Percentiles rank a stretch among this genome's conserved stretches.
These are phyloP conservation scores for Phaseolus lunatus DNA, from an alignment of 306 rosid species.

Conservation along the genomic window DNA sequence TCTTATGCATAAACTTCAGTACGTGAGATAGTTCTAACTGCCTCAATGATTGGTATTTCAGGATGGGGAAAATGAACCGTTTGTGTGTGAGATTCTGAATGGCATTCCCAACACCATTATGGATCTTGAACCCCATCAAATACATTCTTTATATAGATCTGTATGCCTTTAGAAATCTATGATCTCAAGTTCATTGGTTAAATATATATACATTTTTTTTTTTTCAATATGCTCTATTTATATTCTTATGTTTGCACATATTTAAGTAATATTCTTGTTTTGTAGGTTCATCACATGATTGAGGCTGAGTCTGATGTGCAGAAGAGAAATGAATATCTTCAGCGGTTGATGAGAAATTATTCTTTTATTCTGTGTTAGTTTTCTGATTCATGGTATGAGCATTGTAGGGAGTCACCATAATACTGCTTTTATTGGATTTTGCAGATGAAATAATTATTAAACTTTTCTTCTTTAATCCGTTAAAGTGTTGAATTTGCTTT, in stretches of 20 bases:
- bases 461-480: neutral
- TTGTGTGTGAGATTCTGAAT: slow-evolving; percentile 90
- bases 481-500: neutral
- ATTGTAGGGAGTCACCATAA: no score
- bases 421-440: no score
- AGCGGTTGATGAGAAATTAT: slow-evolving; percentile 94
- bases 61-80: slow-evolving; percentile 97
- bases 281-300: slow-evolving; percentile 92
- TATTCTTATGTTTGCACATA: neutral
- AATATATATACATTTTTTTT: no score
- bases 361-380: no score
- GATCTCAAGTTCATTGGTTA: neutral
- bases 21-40: slow-evolving; percentile 7
- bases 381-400: no score
- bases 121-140: slow-evolving; percentile 94
- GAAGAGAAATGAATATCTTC: slow-evolving; percentile 91
- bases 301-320: slow-evolving; percentile 92
- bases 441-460: no score
- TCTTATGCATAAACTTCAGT: no score
- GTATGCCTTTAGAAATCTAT: slow-evolving; percentile 54
- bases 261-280: slow-evolving; percentile 6
- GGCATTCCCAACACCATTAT: slow-evolving; percentile 88
- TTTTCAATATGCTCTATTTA: neutral
- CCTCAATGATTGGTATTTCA: slow-evolving; percentile 50
- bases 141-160: slow-evolving; percentile 94